These are phyloP conservation scores for Fraxinus dipetala DNA, from an alignment of 305 asterid species.

Conservation along the genomic window DNA sequence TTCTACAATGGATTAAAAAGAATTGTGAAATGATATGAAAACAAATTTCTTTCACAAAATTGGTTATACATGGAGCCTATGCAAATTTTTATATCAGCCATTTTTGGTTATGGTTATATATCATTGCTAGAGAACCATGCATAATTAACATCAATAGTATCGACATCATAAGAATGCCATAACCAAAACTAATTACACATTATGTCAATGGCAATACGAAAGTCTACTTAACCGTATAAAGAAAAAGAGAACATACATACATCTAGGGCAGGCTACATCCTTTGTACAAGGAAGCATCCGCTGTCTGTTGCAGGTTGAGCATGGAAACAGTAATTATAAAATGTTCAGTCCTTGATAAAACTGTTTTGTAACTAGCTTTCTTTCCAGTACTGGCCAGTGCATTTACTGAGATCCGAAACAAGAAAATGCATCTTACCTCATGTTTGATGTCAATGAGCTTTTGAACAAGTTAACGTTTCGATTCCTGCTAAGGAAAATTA, in stretches of 20 bases:
- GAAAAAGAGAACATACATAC: constrained; percentile 30
- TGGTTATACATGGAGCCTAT: not conserved
- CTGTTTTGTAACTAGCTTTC: constrained; percentile 11
- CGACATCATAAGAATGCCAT: not conserved
- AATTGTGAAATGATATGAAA: not conserved
- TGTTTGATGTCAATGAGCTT: constrained; percentile 51
- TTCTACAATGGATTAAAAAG: not conserved
- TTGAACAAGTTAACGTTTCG: constrained; percentile 65
- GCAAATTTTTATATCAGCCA: not conserved
- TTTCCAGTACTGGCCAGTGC: not conserved
- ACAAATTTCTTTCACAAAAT: not conserved
- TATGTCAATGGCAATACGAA: not conserved
- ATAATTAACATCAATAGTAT: not conserved
- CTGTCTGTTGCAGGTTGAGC: constrained; percentile 38
- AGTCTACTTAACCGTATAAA: not conserved
- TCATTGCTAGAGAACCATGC: not conserved
- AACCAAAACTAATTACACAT: not conserved
- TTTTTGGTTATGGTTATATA: not conserved
- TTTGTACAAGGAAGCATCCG: constrained; percentile 45
- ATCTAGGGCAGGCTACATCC: constrained; percentile 44
- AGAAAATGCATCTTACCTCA: constrained; percentile 49
- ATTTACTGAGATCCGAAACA: not conserved
- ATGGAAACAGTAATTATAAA: constrained; percentile 26
- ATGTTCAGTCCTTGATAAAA: not conserved
- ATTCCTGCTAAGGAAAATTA: constrained; percentile 49